Evolutionary conservation across 139 green algal genomes (phyloP).

Genomic region (Chlorella sp.): DNA sequence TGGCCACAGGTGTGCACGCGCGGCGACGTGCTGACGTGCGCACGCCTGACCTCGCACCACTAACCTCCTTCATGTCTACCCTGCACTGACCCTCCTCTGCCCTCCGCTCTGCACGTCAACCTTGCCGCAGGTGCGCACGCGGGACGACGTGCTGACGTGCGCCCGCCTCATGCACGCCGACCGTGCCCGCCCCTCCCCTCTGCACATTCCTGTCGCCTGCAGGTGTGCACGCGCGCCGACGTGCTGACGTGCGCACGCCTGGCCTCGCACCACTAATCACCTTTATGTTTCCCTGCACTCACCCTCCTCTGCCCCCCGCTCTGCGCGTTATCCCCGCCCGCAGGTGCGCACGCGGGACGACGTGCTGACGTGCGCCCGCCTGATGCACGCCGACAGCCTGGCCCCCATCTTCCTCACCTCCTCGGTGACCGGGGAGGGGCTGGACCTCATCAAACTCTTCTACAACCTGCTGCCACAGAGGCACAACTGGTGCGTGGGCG

Average conservation of each 20-base stretch:
- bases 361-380: constrained; percentile 84
- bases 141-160: too few relatives aligned
- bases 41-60: too few relatives aligned
- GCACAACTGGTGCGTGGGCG: constrained; percentile 77
- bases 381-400: constrained; percentile 85
- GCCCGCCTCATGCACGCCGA: too few relatives aligned
- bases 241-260: constrained; percentile 85
- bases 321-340: neutral
- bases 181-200: too few relatives aligned
- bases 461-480: constrained; percentile 90
- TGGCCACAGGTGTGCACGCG: constrained; percentile 50
- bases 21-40: constrained; percentile 88
- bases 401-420: constrained; percentile 94
- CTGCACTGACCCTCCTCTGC: too few relatives aligned
- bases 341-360: constrained; percentile 73
- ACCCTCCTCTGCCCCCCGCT: neutral
- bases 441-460: constrained; percentile 89
- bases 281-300: neutral
- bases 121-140: too few relatives aligned
- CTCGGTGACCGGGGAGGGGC: constrained; percentile 78
- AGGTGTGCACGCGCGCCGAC: constrained; percentile 67
- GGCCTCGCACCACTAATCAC: too few relatives aligned
- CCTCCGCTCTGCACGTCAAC: too few relatives aligned
- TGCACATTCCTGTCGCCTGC: neutral
- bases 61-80: too few relatives aligned